Evolutionary conservation across 352 stramenopile species (phyloP), one percentile per base, ranked within the genome.

Genomic region (Phytopythium aichiense): DNA sequence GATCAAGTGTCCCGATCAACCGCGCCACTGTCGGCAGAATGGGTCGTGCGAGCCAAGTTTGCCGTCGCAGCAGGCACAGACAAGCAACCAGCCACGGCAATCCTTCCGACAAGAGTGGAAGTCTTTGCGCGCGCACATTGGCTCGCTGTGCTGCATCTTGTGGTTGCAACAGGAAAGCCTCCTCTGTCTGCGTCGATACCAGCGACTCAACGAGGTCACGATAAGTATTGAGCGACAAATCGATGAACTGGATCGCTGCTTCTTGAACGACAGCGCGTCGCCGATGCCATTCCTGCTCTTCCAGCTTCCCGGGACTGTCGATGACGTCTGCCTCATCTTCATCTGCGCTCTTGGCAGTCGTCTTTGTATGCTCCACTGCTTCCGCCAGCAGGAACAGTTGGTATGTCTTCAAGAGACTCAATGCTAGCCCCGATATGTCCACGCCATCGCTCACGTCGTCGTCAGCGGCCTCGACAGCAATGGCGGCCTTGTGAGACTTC

Each of bases 1-100:
- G 81, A 58, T 94, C 81, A 13, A 95, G 43, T 13, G 68, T 74
- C 56, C 78, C 76, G 8, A 92, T 72, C 52, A 95, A 74, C 28
- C 81, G 74, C 35, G 84, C 74, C 16, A 92, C 61, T 20, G 75
- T 74, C 2, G 87, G 85, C 2, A 95, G 65, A 16, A 94, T 78
- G 9, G 82, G 74, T 28, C 81, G 75, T 6, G 82, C 83, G 4
- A 95, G 71, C 87, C 84, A 95, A 1, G 79, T 81, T 60, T 95
- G 87, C 0, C 87, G 85, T 5, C 85, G 77, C 51, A 95, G 60
- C n/a, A 95, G 66, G 56, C 87, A 93, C 58, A 93, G 58, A 37
- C 77, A 92, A 13, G 83, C 80, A 7, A 94, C 72, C 60, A 94
- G 84, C 84, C 84, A 93, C 40, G 87, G 85, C 1, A 95, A 55